phyloP scores from a whole-genome alignment of 305 asterid genomes.

The Rubia tinctorum region DNA sequence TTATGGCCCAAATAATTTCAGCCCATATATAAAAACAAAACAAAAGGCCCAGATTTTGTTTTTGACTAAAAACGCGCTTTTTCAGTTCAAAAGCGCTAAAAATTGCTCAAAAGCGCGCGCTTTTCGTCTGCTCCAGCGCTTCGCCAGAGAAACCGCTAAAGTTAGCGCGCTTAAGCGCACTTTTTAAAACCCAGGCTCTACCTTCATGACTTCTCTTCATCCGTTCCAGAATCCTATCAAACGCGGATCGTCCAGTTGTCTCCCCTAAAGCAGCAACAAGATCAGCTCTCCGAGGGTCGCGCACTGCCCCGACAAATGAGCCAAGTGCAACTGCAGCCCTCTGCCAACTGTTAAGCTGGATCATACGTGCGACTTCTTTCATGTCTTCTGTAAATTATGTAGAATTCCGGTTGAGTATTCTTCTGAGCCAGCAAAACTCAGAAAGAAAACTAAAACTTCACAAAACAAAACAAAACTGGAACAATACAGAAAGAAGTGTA shows the following conservation, averaged over 20 bases:
- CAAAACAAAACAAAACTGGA: background rate
- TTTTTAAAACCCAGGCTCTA: conserved; percentile 31
- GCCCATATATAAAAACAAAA: no score
- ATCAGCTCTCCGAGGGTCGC: conserved; percentile 94
- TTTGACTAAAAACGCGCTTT: no score
- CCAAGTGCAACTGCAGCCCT: conserved; percentile 90
- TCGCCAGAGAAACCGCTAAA: no score
- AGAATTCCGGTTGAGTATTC: conserved; percentile 21
- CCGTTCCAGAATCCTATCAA: conserved; percentile 72
- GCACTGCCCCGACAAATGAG: conserved; percentile 76
- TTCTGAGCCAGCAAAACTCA: background rate
- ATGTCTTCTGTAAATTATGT: conserved; percentile 1
- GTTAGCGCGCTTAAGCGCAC: no score
- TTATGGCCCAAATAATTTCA: no score
- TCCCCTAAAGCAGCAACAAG: conserved; percentile 92
- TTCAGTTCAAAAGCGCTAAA: no score
- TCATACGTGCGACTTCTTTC: conserved; percentile 43
- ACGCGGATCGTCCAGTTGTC: conserved; percentile 87
- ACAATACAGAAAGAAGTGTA: background rate
- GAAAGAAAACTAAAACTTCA: background rate
- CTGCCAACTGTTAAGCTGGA: conserved; percentile 73
- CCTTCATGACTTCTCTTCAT: conserved; percentile 83
- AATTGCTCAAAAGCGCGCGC: no score
- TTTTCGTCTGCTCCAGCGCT: no score
- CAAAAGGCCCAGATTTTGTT: no score